phyloP scores from a whole-genome alignment of 164 flowering plant species.

The Vitis rupestris region DNA sequence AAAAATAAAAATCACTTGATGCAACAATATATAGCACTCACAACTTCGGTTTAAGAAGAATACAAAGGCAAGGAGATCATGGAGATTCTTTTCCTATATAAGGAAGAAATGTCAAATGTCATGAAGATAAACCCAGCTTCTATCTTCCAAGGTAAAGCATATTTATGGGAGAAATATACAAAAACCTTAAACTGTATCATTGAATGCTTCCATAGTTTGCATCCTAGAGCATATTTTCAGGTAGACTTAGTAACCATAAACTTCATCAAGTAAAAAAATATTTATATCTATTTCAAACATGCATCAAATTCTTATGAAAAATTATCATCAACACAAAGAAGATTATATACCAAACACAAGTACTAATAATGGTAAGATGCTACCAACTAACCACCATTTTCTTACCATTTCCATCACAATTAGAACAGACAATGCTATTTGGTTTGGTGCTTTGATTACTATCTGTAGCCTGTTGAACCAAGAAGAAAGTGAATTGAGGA shows the following conservation, averaged over 20 bases:
- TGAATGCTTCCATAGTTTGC: not conserved
- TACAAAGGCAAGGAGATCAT: no score
- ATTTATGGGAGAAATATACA: not conserved
- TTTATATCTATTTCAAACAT: no score
- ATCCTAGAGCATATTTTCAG: not conserved
- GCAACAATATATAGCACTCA: no score
- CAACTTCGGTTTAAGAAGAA: no score
- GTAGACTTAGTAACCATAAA: not conserved
- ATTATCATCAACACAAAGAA: no score
- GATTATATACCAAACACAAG: not conserved
- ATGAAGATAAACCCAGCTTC: no score
- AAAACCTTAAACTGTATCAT: not conserved
- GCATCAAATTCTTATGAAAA: not conserved
- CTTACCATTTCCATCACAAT: slow-evolving; percentile 94
- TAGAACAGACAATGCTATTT: slow-evolving; percentile 66
- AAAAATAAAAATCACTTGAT: no score
- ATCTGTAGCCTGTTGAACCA: slow-evolving; percentile 52
- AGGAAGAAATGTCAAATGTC: no score
- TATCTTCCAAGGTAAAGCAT: no score
- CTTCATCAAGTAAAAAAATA: not conserved
- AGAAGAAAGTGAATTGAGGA: not conserved
- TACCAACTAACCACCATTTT: not conserved
- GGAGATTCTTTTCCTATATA: no score
- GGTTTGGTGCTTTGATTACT: slow-evolving; percentile 37
- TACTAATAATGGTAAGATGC: not conserved